phyloP scores from a whole-genome alignment of 306 rosid species.

The Casuarina equisetifolia region DNA sequence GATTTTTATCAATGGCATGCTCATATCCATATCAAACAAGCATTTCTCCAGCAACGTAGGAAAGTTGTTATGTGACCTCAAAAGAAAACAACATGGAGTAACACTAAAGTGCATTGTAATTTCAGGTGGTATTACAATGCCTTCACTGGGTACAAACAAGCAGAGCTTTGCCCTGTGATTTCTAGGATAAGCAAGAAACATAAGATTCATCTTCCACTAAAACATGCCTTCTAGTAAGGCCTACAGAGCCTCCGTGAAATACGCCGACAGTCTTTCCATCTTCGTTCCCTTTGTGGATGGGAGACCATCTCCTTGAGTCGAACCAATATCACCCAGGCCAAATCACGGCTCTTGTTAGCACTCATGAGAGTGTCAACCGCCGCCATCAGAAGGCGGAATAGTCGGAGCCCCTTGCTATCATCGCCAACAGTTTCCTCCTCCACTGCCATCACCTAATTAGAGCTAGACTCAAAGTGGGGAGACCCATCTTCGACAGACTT shows the following conservation, averaged over 20 bases:
- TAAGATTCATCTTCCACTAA: too few relatives aligned
- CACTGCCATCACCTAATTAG: neutral
- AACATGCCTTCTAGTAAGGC: slow-evolving; percentile 52
- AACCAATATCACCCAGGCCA: slow-evolving; percentile 92
- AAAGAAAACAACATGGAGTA: too few relatives aligned
- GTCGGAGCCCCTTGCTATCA: slow-evolving; percentile 55
- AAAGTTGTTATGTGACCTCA: too few relatives aligned
- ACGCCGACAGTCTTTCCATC: slow-evolving; percentile 82
- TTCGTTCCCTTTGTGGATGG: slow-evolving; percentile 52
- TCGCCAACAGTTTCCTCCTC: slow-evolving; percentile 28
- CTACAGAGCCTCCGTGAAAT: slow-evolving; percentile 69
- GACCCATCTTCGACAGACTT: slow-evolving; percentile 21
- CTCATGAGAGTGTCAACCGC: slow-evolving; percentile 82
- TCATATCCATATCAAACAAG: too few relatives aligned
- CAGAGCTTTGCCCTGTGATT: too few relatives aligned
- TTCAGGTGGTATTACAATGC: too few relatives aligned
- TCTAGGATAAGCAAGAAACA: too few relatives aligned
- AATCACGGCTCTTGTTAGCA: slow-evolving; percentile 55
- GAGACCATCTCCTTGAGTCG: slow-evolving; percentile 91
- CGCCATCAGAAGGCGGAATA: slow-evolving; percentile 74
- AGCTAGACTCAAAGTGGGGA: slow-evolving; percentile 31
- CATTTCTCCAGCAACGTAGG: too few relatives aligned
- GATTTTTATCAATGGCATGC: too few relatives aligned
- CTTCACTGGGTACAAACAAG: too few relatives aligned
- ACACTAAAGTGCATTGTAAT: too few relatives aligned